These are phyloP conservation scores for Microbotryum violaceum DNA, from an alignment of 1,284 basidiomycete species.

Conservation along the genomic window DNA sequence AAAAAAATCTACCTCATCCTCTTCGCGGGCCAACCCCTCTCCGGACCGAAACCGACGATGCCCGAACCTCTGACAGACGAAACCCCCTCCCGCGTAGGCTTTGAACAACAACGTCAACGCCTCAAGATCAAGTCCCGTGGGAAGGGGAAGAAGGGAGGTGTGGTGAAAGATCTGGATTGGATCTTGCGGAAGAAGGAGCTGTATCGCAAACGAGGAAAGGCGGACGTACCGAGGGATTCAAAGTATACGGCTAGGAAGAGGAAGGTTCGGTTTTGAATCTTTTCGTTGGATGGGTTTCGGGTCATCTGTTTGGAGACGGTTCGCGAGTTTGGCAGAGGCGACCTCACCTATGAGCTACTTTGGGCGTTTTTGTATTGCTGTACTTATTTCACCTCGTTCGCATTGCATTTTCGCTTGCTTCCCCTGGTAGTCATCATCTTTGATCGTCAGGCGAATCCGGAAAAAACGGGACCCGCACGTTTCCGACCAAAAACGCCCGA, in stretches of 20 bases:
- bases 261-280: too few species aligned
- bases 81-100: conserved; percentile 47
- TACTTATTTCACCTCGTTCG: too few species aligned
- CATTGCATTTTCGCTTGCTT: too few species aligned
- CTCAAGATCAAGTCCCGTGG: conserved; percentile 8
- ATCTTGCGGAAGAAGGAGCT: conserved; percentile 53
- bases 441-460: too few species aligned
- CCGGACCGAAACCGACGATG: conserved; percentile 22
- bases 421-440: too few species aligned
- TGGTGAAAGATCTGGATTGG: conserved; percentile 45
- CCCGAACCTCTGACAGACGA: conserved; percentile 41
- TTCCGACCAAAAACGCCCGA: too few species aligned
- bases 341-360: too few species aligned
- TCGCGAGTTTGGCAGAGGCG: too few species aligned
- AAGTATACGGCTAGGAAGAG: conserved; percentile 17
- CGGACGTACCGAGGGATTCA: conserved; percentile 39
- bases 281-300: too few species aligned
- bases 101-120: conserved; percentile 53
- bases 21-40: conserved; percentile 56
- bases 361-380: too few species aligned
- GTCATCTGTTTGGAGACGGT: too few species aligned
- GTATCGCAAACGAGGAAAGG: conserved; percentile 50
- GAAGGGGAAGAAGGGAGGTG: conserved; percentile 21
- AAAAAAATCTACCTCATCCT: conserved; percentile 85
- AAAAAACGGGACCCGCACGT: too few species aligned